Conservation (phyloP, 257 asterid species). For the Lantana camara region DNA sequence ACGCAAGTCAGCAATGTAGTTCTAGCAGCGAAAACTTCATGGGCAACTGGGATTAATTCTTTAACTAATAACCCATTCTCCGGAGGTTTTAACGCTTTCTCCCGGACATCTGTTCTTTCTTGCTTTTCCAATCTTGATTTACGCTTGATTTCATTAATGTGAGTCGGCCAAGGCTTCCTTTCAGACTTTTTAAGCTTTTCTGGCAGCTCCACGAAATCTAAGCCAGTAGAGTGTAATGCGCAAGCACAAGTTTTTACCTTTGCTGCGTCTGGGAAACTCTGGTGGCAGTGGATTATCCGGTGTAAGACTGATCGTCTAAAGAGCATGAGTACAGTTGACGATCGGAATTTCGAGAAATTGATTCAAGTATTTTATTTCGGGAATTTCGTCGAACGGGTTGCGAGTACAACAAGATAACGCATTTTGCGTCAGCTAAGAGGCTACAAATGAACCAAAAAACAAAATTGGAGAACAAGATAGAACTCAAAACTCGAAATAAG, state of each 20-base stretch:
- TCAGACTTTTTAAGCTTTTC: constrained; percentile 51
- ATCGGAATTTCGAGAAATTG: background rate
- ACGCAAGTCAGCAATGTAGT: constrained; percentile 43
- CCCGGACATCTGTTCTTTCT: constrained; percentile 45
- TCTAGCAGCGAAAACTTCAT: constrained; percentile 54
- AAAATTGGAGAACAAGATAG: background rate
- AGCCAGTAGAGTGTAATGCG: constrained; percentile 33
- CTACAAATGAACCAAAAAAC: background rate
- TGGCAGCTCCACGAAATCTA: constrained; percentile 35
- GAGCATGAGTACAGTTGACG: constrained; percentile 30
- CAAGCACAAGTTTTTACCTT: background rate
- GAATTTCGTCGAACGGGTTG: constrained; percentile 33
- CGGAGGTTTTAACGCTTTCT: constrained; percentile 55
- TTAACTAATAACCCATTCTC: constrained; percentile 67
- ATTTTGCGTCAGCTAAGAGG: background rate
- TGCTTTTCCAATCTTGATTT: constrained; percentile 48
- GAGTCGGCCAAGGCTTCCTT: constrained; percentile 69
- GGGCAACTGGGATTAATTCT: constrained; percentile 73
- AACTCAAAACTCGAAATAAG: background rate
- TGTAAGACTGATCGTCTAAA: constrained; percentile 6
- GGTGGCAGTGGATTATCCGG: constrained; percentile 14
- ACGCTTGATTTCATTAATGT: constrained; percentile 58
- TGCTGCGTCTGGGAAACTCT: background rate
- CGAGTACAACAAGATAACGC: background rate
- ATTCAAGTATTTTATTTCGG: constrained; percentile 19